phyloP scores from a whole-genome alignment of 768 basidiomycete genomes.

The Boletus subcaerulescens region DNA sequence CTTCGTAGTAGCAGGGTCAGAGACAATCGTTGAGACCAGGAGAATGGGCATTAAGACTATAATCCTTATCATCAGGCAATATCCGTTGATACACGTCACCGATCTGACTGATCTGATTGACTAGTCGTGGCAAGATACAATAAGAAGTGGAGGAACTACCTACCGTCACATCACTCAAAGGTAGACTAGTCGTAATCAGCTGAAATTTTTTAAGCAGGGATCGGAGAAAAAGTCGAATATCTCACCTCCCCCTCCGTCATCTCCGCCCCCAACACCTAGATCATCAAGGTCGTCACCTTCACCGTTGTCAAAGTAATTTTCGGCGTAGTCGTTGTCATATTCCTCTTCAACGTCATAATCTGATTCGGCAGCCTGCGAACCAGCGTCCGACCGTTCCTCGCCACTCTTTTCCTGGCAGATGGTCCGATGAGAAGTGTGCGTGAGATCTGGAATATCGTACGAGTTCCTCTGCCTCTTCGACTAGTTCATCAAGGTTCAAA shows the following conservation, averaged over 20 bases:
- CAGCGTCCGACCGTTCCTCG: slow-evolving; percentile 65
- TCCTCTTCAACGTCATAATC: slow-evolving; percentile 90
- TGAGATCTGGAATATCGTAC: slow-evolving; percentile 27
- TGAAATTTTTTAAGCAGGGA: not conserved
- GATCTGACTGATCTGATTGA: not conserved
- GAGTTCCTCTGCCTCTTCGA: slow-evolving; percentile 61
- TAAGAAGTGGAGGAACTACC: not conserved
- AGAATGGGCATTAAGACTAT: not conserved
- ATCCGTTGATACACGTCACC: not conserved
- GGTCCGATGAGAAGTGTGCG: not conserved
- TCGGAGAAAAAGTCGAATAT: not conserved
- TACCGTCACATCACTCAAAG: not conserved
- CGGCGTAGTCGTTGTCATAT: slow-evolving; percentile 88
- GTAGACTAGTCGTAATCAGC: slow-evolving; percentile 28
- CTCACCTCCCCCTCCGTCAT: slow-evolving; percentile 59
- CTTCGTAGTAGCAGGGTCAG: not conserved
- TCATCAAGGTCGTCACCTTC: slow-evolving; percentile 81
- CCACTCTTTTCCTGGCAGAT: slow-evolving; percentile 60
- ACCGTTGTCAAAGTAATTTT: slow-evolving; percentile 90
- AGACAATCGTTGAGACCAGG: not conserved
- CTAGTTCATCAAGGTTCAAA: slow-evolving; percentile 66
- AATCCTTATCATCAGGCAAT: not conserved
- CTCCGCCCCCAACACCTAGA: slow-evolving; percentile 64
- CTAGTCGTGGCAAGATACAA: not conserved
- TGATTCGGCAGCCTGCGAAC: slow-evolving; percentile 60